phyloP scores from a whole-genome alignment of 805 yeast species.

The Candida anglica region DNA sequence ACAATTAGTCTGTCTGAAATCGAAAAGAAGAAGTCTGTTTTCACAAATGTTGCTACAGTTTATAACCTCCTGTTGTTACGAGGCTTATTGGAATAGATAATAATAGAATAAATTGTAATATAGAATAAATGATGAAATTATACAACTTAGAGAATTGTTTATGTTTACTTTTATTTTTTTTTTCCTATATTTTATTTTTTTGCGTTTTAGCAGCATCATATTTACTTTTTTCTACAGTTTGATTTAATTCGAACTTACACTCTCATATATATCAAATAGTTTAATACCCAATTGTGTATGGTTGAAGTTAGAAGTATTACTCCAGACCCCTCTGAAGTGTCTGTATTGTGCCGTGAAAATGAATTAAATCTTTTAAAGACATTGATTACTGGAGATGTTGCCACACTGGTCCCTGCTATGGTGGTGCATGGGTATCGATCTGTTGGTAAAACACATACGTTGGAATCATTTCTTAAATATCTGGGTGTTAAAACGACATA shows the following conservation, averaged over 20 bases:
- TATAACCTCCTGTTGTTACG: slow-evolving; percentile 58
- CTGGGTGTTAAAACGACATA: slow-evolving; percentile 21
- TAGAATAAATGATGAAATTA: background rate
- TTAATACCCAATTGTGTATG: too few species aligned
- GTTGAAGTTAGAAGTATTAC: too few species aligned
- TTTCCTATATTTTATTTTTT: too few species aligned
- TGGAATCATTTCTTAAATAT: slow-evolving; percentile 25
- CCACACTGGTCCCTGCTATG: slow-evolving; percentile 29
- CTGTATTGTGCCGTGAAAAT: too few species aligned
- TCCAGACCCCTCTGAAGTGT: too few species aligned
- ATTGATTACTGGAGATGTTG: slow-evolving; percentile 25
- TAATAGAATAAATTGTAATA: too few species aligned
- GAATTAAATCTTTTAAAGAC: slow-evolving; percentile 34
- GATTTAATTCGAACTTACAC: too few species aligned
- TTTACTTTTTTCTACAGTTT: too few species aligned
- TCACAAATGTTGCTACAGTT: slow-evolving; percentile 53
- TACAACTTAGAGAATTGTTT: background rate
- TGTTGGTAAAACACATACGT: slow-evolving; percentile 43
- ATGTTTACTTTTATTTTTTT: too few species aligned
- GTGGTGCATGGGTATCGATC: slow-evolving; percentile 48
- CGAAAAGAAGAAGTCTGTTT: slow-evolving; percentile 43
- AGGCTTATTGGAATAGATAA: slow-evolving; percentile 31
- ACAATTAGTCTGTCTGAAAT: slow-evolving; percentile 47
- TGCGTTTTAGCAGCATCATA: too few species aligned
- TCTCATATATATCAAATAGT: too few species aligned